These are phyloP conservation scores for Penicillium fimorum DNA, from an alignment of 495 filamentous ascomycete genomes.

Conservation along the genomic window DNA sequence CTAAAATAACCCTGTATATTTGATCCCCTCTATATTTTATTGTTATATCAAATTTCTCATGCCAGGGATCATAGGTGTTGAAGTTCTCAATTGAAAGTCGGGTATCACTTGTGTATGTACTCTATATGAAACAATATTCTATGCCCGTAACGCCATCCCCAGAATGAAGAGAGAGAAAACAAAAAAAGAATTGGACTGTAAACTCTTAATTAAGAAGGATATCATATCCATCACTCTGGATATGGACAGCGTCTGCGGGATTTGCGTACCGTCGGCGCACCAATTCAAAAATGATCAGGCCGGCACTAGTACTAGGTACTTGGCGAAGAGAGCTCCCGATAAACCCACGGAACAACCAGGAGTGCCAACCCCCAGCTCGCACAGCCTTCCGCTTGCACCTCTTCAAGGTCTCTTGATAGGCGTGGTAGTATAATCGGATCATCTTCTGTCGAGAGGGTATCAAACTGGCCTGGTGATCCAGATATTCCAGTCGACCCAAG, in stretches of 20 bases:
- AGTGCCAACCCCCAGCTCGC: conserved; percentile 60
- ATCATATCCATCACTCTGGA: conserved; percentile 68
- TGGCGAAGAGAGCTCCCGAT: conserved; percentile 71
- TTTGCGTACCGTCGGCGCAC: conserved; percentile 76
- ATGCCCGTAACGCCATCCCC: not conserved
- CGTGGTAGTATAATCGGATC: conserved; percentile 65
- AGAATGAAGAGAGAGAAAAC: not conserved
- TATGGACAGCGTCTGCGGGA: conserved; percentile 62
- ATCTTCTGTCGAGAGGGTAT: conserved; percentile 47
- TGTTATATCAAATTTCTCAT: not conserved
- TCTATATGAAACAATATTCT: not conserved
- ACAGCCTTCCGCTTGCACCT: conserved; percentile 63
- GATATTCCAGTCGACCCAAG: conserved; percentile 72
- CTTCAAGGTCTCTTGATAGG: conserved; percentile 73
- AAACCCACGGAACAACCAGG: conserved; percentile 78
- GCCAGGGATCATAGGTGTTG: not conserved
- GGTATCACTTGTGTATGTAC: conserved; percentile 5
- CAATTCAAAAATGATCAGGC: conserved; percentile 85
- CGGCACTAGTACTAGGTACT: conserved; percentile 85
- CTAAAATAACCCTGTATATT: not conserved
- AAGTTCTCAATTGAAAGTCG: not conserved
- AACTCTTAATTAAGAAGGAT: conserved; percentile 57
- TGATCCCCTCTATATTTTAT: not conserved
- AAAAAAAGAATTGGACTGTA: not conserved
- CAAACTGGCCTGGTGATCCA: conserved; percentile 65